Evolutionary conservation across 805 yeast genomes (phyloP).

Genomic region (Myxozyma monticola): DNA sequence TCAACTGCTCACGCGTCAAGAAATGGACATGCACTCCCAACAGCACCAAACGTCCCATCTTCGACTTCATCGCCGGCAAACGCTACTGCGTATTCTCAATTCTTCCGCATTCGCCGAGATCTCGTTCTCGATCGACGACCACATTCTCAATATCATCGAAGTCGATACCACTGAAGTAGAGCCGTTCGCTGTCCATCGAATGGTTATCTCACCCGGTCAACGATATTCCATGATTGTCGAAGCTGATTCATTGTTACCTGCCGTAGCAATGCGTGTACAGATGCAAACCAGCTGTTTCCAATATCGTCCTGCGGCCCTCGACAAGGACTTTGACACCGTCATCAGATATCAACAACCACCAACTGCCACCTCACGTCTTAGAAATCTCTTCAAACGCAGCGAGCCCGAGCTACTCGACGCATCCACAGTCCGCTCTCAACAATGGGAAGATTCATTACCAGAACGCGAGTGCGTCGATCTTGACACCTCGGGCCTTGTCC

Average conservation of each 20-base stretch:
- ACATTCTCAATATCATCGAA: conserved; percentile 19
- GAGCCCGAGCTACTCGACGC: background rate
- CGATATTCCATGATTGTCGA: conserved; percentile 23
- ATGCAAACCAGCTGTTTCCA: conserved; percentile 23
- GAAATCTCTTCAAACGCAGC: background rate
- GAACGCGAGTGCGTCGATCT: conserved; percentile 14
- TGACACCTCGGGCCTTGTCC: conserved; percentile 2
- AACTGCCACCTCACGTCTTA: background rate
- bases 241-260: conserved; percentile 11
- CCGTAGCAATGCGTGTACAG: conserved; percentile 14
- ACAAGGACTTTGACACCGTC: conserved; percentile 8
- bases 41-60: background rate
- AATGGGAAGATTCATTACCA: conserved; percentile 15
- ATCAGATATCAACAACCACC: background rate
- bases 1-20: conserved; percentile 12
- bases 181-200: background rate
- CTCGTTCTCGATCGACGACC: conserved; percentile 24
- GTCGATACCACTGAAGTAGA: conserved; percentile 26
- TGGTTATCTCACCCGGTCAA: conserved; percentile 26
- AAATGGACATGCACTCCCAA: conserved; percentile 1
- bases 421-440: background rate
- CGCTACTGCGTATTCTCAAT: conserved; percentile 21
- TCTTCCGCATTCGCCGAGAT: conserved; percentile 21
- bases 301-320: conserved; percentile 5
- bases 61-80: conserved; percentile 14